phyloP scores from a whole-genome alignment of 129 eudicot genomes.

The Escallonia herrerae region DNA sequence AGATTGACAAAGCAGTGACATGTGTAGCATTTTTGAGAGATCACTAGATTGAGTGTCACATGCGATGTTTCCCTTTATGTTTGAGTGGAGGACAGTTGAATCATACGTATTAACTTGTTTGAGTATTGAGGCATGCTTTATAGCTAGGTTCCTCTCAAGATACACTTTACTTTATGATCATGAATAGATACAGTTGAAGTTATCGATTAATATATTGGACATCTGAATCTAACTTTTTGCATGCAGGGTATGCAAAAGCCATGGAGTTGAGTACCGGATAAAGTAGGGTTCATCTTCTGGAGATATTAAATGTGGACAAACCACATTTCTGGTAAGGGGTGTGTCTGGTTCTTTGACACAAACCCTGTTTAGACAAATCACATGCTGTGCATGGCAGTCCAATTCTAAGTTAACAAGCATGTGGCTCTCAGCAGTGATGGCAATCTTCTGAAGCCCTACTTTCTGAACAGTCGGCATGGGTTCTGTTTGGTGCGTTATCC shows the following conservation, averaged over 20 bases:
- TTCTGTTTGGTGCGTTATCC: too few species aligned
- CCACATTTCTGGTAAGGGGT: not conserved
- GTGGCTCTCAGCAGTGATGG: too few species aligned
- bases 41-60: constrained; percentile 8
- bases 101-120: not conserved
- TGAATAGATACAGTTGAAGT: too few species aligned
- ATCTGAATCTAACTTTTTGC: not conserved
- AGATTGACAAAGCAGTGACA: too few species aligned
- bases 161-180: not conserved
- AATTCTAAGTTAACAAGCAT: too few species aligned
- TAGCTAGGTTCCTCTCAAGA: not conserved
- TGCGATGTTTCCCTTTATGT: constrained; percentile 13
- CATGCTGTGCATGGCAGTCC: not conserved
- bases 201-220: too few species aligned
- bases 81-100: constrained; percentile 8
- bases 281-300: not conserved
- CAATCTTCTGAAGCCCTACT: too few species aligned
- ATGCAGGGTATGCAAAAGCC: not conserved
- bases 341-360: too few species aligned
- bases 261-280: not conserved
- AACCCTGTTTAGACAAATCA: not conserved
- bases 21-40: too few species aligned
- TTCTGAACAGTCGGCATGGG: too few species aligned
- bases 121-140: not conserved
- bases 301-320: not conserved